Base-by-base conservation (phyloP, 2,329 filamentous ascomycete species). In the Nemania bipapillata region DNA sequence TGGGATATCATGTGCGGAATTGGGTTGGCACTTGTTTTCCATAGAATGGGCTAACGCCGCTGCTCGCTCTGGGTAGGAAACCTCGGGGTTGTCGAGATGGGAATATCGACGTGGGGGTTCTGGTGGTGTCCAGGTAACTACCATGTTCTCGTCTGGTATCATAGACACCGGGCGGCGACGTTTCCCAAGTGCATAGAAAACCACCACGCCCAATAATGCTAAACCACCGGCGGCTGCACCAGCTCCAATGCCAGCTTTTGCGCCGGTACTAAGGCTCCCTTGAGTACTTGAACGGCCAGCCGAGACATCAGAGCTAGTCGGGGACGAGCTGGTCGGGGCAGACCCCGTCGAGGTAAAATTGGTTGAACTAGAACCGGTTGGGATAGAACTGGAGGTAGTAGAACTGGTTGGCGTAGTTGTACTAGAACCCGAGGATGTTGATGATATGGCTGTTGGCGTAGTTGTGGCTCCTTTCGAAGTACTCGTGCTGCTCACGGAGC, bases 1-100 rank as follows among this genome's bases (percentile, higher is more conserved):
- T 24, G 8, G 45, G 4, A 52, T 6, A n/a, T 11, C 40, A 5
- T 32, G 32, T 1, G 45, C n/a, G 17, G 62, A 53, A 32, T n/a
- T 3, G 53, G 62, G 45, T 3, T 53, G 32, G 8, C 24, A 15
- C 54, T 50, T 53, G 9, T n/a, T 32, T 57, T 59, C 54, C 62
- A 65, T 65, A 4, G 62, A 65, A 35, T 47, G 62, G 26, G 62
- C 62, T 30, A 65, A n/a, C 3, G 47, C 47, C 2, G 54, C 62
- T n/a, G 54, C 62, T 58, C 62, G 32, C 47, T 65, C 62, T 24
- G 45, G 58, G 24, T 59, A 64, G 9, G 62, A 58, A 1, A 64
- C 50, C 32, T 58, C 45, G 45, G 53, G 54, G 26, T 24, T 22
- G 24, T 64, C 53, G n/a, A 64, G 54, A 26, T 64, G 53, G 11